Evolutionary conservation across 2,329 filamentous ascomycete genomes (phyloP), one percentile per base, ranked within the genome.

Genomic region (Chalaropsis thielavioides): DNA sequence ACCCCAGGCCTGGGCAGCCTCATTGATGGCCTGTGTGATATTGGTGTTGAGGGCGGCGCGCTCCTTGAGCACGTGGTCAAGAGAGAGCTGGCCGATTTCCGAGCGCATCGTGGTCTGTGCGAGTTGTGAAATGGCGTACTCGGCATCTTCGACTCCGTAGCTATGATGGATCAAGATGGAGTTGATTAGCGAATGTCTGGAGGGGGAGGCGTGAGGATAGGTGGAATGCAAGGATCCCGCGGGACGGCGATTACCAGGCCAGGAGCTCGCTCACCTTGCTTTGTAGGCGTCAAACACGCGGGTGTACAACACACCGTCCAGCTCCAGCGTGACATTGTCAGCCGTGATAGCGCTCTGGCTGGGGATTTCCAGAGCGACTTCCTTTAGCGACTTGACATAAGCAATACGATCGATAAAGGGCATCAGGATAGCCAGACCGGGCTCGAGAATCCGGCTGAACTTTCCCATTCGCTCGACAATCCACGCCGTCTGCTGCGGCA

Each of bases 401-500:
- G 94, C 89, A 75, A 99, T 97, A 68, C 91, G 88, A 76, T 99
- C 94, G 74, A 99, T 78, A 70, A 97, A 88, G 1, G 94, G 94
- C 64, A 94, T 81, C 70, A 99, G 78, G 68, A 99, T 82, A 24
- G 94, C 92, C 68, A 99, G 80, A 66, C 94, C 94, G 2, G 94
- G 94, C 71, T 96, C 84, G 62, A 99, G 79, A 72, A 99, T 96
- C 67, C 92, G 84, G 77, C 90, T 88, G 79, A 96, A 99, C 76
- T 92, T 94, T 72, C 94, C 94, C 94, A 99, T 99, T 73, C 94
- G 92, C 83, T 99, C 94, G 66, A 99, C 94, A 67, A 99, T 92
- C 94, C 94, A 99, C 75, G 94, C 94, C 71, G 92, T 97, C 79
- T 99, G 94, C 77, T 99, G 94, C n/a, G 94, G 94, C 51, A 99